phyloP scores from a whole-genome alignment of 2,329 filamentous ascomycete genomes.

The Arthrobotrys iridis region DNA sequence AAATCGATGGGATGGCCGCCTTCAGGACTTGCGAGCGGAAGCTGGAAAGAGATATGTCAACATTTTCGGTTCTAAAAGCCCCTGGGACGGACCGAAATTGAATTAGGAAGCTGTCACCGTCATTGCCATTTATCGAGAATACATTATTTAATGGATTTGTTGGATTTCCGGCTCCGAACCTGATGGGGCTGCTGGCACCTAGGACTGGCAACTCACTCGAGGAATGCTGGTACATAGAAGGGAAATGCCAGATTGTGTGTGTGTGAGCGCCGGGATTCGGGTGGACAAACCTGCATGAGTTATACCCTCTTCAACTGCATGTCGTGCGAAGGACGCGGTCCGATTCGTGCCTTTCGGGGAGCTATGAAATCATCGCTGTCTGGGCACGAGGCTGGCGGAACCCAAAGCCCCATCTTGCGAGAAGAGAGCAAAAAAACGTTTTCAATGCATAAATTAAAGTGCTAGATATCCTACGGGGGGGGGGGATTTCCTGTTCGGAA shows the following conservation, averaged over 20 bases:
- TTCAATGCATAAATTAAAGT: conserved; percentile 19
- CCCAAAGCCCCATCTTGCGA: neutral
- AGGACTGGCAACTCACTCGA: too few relatives aligned
- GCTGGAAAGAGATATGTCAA: conserved; percentile 3
- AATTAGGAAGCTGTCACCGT: conserved; percentile 27
- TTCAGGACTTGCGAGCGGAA: conserved; percentile 8
- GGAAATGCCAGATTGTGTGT: conserved; percentile 25
- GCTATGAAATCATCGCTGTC: conserved; percentile 53
- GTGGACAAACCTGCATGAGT: conserved; percentile 51
- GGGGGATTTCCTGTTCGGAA: conserved; percentile 8
- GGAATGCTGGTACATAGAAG: conserved; percentile 40
- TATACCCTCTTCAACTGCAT: conserved; percentile 24
- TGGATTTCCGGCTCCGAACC: neutral
- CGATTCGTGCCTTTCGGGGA: conserved; percentile 48
- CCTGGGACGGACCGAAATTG: neutral
- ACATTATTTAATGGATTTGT: neutral
- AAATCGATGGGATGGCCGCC: neutral
- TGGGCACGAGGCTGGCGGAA: conserved; percentile 37
- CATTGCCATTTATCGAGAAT: conserved; percentile 10
- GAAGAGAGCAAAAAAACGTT: conserved; percentile 15
- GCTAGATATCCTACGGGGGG: neutral
- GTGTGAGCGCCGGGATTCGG: conserved; percentile 50
- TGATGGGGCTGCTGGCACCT: neutral
- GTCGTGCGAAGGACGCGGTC: conserved; percentile 47
- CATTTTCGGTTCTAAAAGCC: neutral